Conservation (phyloP, 164 flowering plant species). For the Stephania yunnanensis region DNA sequence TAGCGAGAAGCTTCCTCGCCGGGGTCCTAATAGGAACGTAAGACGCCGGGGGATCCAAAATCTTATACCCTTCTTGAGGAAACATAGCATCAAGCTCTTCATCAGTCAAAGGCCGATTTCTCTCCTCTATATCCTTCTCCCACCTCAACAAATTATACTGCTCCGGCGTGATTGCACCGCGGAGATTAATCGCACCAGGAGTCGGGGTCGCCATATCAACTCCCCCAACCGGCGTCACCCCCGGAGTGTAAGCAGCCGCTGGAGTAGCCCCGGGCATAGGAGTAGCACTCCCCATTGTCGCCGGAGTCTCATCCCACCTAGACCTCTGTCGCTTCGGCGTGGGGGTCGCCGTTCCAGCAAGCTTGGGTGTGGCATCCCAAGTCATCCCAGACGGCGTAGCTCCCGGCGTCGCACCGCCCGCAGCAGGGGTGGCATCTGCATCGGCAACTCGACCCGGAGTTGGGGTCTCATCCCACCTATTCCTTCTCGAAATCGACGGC, state of each 20-base stretch:
- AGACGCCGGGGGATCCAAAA: conserved; percentile 87
- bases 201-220: conserved; percentile 85
- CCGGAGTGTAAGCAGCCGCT: conserved; percentile 73
- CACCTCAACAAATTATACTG: conserved; percentile 86
- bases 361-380: conserved; percentile 99
- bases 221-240: conserved; percentile 92
- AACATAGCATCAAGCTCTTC: conserved; percentile 97
- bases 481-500: conserved; percentile 56
- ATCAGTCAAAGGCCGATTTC: conserved; percentile 92
- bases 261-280: conserved; percentile 88
- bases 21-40: conserved; percentile 97
- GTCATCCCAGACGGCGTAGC: conserved; percentile 97
- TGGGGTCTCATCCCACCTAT: conserved; percentile 99
- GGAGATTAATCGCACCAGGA: conserved; percentile 57
- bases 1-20: conserved; percentile 92
- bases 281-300: conserved; percentile 88
- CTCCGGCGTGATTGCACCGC: conserved; percentile 82
- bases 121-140: conserved; percentile 98
- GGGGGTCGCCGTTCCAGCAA: conserved; percentile 83
- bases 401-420: conserved; percentile 87
- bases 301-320: conserved; percentile 99
- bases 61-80: conserved; percentile 89
- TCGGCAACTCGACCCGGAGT: conserved; percentile 90
- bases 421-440: conserved; percentile 84
- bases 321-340: conserved; percentile 95